Evolutionary conservation across 2,329 filamentous ascomycete species (phyloP).

Genomic region (Coniochaeta hoffmannii): DNA sequence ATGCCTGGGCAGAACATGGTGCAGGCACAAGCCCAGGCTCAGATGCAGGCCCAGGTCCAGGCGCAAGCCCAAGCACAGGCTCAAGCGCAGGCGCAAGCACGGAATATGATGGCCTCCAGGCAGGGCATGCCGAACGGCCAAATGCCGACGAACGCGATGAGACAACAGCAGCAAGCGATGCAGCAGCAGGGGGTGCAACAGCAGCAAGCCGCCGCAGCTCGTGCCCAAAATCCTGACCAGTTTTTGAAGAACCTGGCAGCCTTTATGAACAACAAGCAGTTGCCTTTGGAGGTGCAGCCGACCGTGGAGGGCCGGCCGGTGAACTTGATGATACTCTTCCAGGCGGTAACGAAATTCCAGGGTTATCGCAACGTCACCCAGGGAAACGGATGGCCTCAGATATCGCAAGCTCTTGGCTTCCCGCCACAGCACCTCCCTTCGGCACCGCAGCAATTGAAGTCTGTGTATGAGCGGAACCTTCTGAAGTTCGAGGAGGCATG

Average conservation of each 20-base stretch:
- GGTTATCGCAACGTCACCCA: constrained; percentile 69
- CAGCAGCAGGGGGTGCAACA: constrained; percentile 12
- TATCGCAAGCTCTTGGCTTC: constrained; percentile 60
- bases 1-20: constrained; percentile 13
- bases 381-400: constrained; percentile 63
- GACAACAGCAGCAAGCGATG: constrained; percentile 35
- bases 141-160: constrained; percentile 38
- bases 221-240: constrained; percentile 49
- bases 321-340: constrained; percentile 70
- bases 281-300: constrained; percentile 69
- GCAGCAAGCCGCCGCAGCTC: constrained; percentile 13
- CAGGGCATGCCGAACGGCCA: constrained; percentile 51
- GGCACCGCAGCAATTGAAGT: constrained; percentile 62
- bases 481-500: constrained; percentile 68
- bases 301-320: constrained; percentile 66
- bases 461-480: constrained; percentile 70
- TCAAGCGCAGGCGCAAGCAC: constrained; percentile 18
- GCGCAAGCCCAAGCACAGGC: constrained; percentile 13
- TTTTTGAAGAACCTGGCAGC: constrained; percentile 69
- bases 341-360: constrained; percentile 65
- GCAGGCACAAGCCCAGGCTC: constrained; percentile 12
- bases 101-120: constrained; percentile 43
- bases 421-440: constrained; percentile 55
- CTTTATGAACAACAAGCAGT: constrained; percentile 69
- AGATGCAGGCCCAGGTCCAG: constrained; percentile 10